Percentiles rank a stretch among this genome's conserved stretches.
phyloP scores from a whole-genome alignment of 1,139 yeast genomes.

The Candida buenavistaensis region DNA sequence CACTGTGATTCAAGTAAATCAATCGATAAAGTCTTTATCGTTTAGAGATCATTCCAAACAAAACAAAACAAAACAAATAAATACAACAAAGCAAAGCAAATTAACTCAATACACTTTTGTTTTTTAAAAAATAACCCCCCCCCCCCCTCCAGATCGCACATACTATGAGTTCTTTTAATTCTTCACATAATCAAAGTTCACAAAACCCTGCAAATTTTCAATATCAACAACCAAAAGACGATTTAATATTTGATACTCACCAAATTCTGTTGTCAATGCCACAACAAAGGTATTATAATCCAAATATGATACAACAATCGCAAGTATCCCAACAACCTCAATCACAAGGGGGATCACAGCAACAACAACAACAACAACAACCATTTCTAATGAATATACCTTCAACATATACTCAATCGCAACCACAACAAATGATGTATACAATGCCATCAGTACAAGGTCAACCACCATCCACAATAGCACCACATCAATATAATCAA shows the following conservation, averaged over 20 bases:
- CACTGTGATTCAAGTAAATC: too few relatives aligned
- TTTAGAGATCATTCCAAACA: too few relatives aligned
- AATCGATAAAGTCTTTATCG: too few relatives aligned
- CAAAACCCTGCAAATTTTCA: slow-evolving; percentile 1
- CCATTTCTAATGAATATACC: slow-evolving; percentile 5
- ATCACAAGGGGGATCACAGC: slow-evolving; percentile 1
- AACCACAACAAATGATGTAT: slow-evolving; percentile 19
- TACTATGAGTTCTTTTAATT: slow-evolving; percentile 4
- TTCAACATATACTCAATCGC: slow-evolving; percentile 6
- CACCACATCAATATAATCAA: slow-evolving; percentile 8
- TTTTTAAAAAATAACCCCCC: too few relatives aligned
- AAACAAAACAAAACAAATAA: too few relatives aligned
- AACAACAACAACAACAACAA: slow-evolving; percentile 6
- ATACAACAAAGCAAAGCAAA: too few relatives aligned
- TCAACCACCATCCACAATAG: slow-evolving; percentile 19
- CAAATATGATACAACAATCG: slow-evolving; percentile 3
- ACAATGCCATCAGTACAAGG: slow-evolving; percentile 11
- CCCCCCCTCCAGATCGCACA: too few relatives aligned
- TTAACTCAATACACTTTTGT: too few relatives aligned
- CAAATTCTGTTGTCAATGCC: slow-evolving; percentile 7
- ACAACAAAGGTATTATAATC: slow-evolving; percentile 3
- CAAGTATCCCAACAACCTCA: slow-evolving; percentile 4
- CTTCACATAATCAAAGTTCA: not conserved
- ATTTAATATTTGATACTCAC: slow-evolving; percentile 4
- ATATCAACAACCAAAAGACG: slow-evolving; percentile 4